These are phyloP conservation scores for Gossypium sturtianum DNA, from an alignment of 345 rosid genomes.

Conservation along the genomic window DNA sequence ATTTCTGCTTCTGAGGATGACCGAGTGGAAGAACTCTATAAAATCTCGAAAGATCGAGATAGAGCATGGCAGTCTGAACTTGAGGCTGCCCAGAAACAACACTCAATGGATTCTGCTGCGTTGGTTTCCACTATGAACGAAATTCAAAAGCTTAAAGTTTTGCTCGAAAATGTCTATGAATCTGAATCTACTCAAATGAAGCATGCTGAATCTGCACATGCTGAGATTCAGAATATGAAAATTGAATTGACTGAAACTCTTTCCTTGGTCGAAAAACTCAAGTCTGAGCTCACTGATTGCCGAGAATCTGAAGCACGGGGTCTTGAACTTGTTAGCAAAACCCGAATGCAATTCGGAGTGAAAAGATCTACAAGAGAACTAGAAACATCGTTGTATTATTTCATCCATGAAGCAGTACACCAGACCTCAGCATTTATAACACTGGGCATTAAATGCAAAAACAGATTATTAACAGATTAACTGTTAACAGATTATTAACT, in stretches of 20 bases:
- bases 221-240: conserved; percentile 52
- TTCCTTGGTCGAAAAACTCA: conserved; percentile 57
- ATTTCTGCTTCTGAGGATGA: conserved; percentile 73
- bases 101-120: conserved; percentile 72
- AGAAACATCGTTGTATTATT: no score
- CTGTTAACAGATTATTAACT: no score
- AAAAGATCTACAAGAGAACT: no score
- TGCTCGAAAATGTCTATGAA: conserved; percentile 55
- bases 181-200: conserved; percentile 51
- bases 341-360: conserved; percentile 40
- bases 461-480: no score
- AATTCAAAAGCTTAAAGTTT: conserved; percentile 77
- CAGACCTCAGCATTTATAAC: no score
- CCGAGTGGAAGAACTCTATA: conserved; percentile 67
- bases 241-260: conserved; percentile 64
- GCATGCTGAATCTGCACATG: conserved; percentile 56
- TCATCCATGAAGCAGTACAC: no score
- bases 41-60: conserved; percentile 84
- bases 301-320: conserved; percentile 76
- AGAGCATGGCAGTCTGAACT: conserved; percentile 94
- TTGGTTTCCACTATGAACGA: conserved; percentile 77
- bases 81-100: conserved; percentile 88
- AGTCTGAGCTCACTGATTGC: conserved; percentile 48
- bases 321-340: conserved; percentile 44
- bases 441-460: no score